Evolutionary conservation across 75 land plant genomes (phyloP), one percentile per base, ranked within the genome.

Genomic region (Sequoiadendron giganteum): DNA sequence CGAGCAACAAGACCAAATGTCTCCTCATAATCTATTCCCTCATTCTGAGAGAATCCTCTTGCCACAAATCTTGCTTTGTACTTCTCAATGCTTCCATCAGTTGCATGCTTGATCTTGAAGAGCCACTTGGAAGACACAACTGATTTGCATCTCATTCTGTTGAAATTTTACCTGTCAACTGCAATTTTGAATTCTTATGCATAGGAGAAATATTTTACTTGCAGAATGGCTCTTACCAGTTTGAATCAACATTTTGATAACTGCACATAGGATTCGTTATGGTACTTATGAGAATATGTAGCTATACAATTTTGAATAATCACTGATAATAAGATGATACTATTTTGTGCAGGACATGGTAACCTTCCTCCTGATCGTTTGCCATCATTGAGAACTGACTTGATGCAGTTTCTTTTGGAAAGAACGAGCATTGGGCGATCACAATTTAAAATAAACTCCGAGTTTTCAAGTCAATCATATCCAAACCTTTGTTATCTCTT

Each of bases 341-440:
- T 85, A 1, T 85, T 11, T 87, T 81, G 49, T 91, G 85, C 96
- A 98, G 99, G 99, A 11, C 97, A 94, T 88, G 99, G 99, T 83
- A 87, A 78, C 68, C 89, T 98, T 89, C 78, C 96, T 84, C 56
- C 91, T 86, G 54, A 90, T 7, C 97, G 96, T 52, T 83, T 98
- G 85, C 95, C 92, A 83, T 91, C 91, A 88, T 88, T 98, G 58
- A 92, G 95, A 80, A 86, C 39, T 47, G 96, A 98, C 89, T 91
- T 98, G 82, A 19, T 98, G 87, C 91, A 93, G 86, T 98, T 90
- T 93, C 87, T 98, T 39, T 90, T 98, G 78, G 96, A 96, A 88
- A 89, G 88, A 83, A 91, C 93, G 13, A 88, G 87, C 45, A 79
- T 55, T 55, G 87, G n/a, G 47, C 86, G 83, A 83, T 78, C 89